Evolutionary conservation across 306 rosid species (phyloP), one percentile per base, ranked within the genome.

Genomic region (Gastrolobium villosum): DNA sequence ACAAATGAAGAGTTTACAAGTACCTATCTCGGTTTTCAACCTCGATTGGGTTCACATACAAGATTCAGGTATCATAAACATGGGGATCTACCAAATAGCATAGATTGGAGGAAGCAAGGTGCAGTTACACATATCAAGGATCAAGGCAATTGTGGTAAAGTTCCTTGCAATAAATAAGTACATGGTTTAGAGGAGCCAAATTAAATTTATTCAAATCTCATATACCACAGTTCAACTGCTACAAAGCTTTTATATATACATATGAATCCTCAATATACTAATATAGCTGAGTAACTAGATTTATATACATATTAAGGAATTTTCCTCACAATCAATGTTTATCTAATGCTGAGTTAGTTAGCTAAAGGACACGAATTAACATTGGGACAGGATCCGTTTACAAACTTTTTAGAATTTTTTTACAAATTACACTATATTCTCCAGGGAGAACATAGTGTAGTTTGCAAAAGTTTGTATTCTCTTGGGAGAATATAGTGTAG

Each of bases 101-200:
- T 91, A 52, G 94, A 91, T 74, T 91, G 98, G 97, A 90, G 97
- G 86, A 73, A 80, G 65, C 78, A 77, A 35, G 91, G 92, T 9
- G 88, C 89, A 4, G 86, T 89, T 64, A 89, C 94, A 52, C 86
- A 73, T 4, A 8, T 94, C 75, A 94, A 88, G 80, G 73, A 94
- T 79, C 97, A 92, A 84, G 91, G 96, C 81, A 39, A 53, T 48
- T 90, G 98, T 48, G 97, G 97, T 94, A 94, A 61, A 50, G 39
- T 79, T 75, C 76, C 54, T 70, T 52, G 41, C 54, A 57, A 72
- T 32, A 14, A 62, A 6, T 7, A 49, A 56, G 72, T 36, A n/a
- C 59, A 54, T 43, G 48, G 30, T 40, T 72, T 10, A 32, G 26
- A 54, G 26, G 26, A 14, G 46, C 45, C 30, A 36, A 11, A 43